Base-by-base conservation (phyloP, 805 yeast species). In the Vanderwaltozyma polyspora region DNA sequence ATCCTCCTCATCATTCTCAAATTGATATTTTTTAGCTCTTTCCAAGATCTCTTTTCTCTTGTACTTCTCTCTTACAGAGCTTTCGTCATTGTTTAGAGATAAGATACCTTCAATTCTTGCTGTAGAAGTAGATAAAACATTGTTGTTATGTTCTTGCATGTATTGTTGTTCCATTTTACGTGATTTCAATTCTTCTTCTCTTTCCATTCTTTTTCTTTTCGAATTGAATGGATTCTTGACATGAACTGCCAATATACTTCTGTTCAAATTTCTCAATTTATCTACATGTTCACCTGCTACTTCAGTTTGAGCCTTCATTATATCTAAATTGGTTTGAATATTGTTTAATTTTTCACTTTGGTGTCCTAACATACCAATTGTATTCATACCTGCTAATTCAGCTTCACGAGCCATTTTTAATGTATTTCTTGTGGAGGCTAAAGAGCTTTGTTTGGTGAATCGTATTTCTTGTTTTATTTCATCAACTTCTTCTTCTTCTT, bases 1-100 rank as follows among this genome's bases (percentile, higher is more conserved):
- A 57, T 89, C 97, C 54, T 87, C 95, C 32, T 76, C 74, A 57
- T 87, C 96, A 32, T 79, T 81, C 50, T 84, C 95, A 47, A 84
- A 81, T 49, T 81, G 82, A 58, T 79, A 85, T 43, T 74, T 62
- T 36, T 72, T 63, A 3, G 91, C 79, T 25, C 75, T 76, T 17
- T 64, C 45, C 33, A 58, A 36, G 29, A 51, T 48, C 32, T 54
- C 55, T 25, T 60, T 57, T 28, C 63, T 57, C 30, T 59, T 57
- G 39, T 62, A 62, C 26, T 51, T 51, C 18, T 50, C 54, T 2
- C 57, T 48, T 3, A 55, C 36, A 7, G 60, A 62, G 2, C n/a
- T 19, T 28, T 15, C 24, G 3, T 34, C 33, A 21, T 58, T 49
- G 3, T 47, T 48, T 2, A 39, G 38, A 36, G 64, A 65, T 45